Conservation (phyloP, 768 basidiomycete genomes). For the Naganishia friedmannii region DNA sequence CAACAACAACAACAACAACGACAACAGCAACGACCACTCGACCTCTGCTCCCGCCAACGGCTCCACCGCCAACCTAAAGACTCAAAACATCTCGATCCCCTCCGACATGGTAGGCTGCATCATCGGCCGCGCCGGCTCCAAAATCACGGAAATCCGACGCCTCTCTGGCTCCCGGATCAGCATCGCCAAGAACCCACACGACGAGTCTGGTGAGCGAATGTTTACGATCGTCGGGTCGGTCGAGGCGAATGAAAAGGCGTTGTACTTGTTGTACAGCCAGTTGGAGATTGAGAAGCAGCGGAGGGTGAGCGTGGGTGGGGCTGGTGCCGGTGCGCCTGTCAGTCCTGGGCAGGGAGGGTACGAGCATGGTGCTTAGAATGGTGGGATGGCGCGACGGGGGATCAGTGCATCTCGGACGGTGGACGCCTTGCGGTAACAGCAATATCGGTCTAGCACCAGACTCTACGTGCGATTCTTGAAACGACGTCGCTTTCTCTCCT, state of each 20-base stretch:
- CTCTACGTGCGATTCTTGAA: no score
- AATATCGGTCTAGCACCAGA: no score
- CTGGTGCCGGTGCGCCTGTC: not conserved
- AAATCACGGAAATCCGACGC: slow-evolving; percentile 98
- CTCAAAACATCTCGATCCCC: slow-evolving; percentile 98
- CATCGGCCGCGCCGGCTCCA: slow-evolving; percentile 84
- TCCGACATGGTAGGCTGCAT: slow-evolving; percentile 88
- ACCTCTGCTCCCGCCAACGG: no score
- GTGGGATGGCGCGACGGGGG: no score
- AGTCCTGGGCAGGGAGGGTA: slow-evolving; percentile 15
- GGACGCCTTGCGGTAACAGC: no score
- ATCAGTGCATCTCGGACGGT: no score
- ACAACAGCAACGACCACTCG: slow-evolving; percentile 22
- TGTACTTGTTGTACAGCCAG: slow-evolving; percentile 95
- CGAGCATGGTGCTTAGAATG: slow-evolving; percentile 1
- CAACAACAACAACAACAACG: slow-evolving; percentile 29
- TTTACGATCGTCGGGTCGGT: slow-evolving; percentile 95
- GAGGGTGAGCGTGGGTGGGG: slow-evolving; percentile 19
- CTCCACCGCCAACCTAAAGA: slow-evolving; percentile 70
- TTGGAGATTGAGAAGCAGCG: slow-evolving; percentile 69
- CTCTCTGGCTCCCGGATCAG: slow-evolving; percentile 96
- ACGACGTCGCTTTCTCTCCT: not conserved
- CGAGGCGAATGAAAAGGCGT: slow-evolving; percentile 93
- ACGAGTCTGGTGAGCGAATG: slow-evolving; percentile 98
- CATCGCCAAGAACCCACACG: slow-evolving; percentile 98